Conservation (phyloP, 371 early-diverging fungal species). For the Saksenaea oblongispora region DNA sequence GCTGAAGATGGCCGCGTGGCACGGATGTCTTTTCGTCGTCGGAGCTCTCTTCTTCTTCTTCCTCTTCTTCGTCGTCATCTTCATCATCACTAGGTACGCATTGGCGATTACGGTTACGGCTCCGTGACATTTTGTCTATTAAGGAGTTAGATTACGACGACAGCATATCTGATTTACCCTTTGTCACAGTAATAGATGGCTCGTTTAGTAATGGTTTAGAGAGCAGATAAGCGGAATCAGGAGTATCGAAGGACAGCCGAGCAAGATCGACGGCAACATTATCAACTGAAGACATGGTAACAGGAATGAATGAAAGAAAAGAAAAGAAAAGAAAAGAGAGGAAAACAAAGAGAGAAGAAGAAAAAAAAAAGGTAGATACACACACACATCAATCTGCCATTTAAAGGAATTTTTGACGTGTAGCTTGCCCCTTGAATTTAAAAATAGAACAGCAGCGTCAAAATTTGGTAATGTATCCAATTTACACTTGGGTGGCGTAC, state of each 20-base stretch:
- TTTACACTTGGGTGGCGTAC: neutral
- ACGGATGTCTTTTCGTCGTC: slow-evolving; percentile 24
- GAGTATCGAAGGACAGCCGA: slow-evolving; percentile 28
- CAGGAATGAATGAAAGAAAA: neutral
- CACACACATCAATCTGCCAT: slow-evolving; percentile 4
- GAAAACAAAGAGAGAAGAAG: slow-evolving; percentile 9
- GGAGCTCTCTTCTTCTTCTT: slow-evolving; percentile 16
- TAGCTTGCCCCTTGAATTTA: slow-evolving; percentile 6
- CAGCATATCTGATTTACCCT: slow-evolving; percentile 14
- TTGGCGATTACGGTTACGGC: slow-evolving; percentile 32
- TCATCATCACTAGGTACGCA: slow-evolving; percentile 50
- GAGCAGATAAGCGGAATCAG: neutral
- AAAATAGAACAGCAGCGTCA: neutral
- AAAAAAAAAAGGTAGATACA: slow-evolving; percentile 14
- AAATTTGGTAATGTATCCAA: slow-evolving; percentile 1
- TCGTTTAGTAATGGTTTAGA: slow-evolving; percentile 5
- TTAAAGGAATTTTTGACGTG: slow-evolving; percentile 9
- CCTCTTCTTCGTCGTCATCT: slow-evolving; percentile 37
- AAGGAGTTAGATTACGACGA: neutral
- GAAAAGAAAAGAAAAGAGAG: slow-evolving; percentile 6
- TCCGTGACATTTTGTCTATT: slow-evolving; percentile 18
- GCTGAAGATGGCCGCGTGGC: slow-evolving; percentile 8
- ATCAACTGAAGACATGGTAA: slow-evolving; percentile 23
- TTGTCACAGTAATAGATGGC: slow-evolving; percentile 22
- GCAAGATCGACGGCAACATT: slow-evolving; percentile 28